Evolutionary conservation across 2,329 filamentous ascomycete genomes (phyloP), one percentile per base, ranked within the genome.

Genomic region (Scorias spongiosa): DNA sequence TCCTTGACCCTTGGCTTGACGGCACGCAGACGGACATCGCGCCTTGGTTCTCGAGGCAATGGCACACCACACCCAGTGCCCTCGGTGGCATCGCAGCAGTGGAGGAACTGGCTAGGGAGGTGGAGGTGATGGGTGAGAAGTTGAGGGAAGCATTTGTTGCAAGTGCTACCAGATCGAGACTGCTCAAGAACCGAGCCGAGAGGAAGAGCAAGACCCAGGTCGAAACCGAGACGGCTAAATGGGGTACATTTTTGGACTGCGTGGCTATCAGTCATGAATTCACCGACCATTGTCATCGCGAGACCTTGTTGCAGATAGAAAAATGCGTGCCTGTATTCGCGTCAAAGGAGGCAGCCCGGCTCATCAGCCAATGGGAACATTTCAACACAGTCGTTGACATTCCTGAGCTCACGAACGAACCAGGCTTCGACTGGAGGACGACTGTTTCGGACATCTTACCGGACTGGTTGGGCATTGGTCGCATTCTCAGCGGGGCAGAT

Each of bases 211-310:
- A 56, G 53, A 32, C 20, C 28, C 37, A 49, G 26, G 45, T 42
- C 10, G 18, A 38, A 12, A 44, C 39, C 18, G 43, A 48, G 38
- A 38, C 48, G n/a, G 48, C 41, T 2, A 39, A 43, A 2, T 32
- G 45, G 11, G 46, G 48, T 26, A 63, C 62, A 10, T 64, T 66
- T 39, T 70, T 81, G 28, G 78, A 82, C 54, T 71, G 63, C 2
- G 74, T 81, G 2, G 66, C 68, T 26, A 66, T 81, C 29, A 75
- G 69, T 12, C 78, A 82, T 54, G 78, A 81, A 55, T 82, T 81
- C 51, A 81, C 78, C 1, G 78, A 82, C 53, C 79, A 81, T 54
- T 81, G 76, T 57, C 77, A 82, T 53, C 66, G 71, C 47, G 66
- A 71, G 2, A 82, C 78, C 11, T 61, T 82, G 20, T 56, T 70